Evolutionary conservation across 108 stramenopile genomes (phyloP).

Genomic region (Mayamaea pseudoterrestris): DNA sequence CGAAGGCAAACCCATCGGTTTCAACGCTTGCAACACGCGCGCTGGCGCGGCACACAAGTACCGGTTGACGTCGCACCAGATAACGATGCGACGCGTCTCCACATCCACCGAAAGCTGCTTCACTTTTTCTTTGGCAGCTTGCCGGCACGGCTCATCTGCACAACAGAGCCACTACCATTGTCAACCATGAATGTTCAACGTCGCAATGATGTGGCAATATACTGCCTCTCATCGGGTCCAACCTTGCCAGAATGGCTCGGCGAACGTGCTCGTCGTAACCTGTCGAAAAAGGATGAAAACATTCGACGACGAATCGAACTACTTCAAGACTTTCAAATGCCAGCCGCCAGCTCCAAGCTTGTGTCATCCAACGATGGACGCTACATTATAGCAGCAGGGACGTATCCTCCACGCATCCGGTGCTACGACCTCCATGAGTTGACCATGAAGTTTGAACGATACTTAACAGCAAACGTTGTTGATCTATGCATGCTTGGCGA

Average conservation of each 20-base stretch:
- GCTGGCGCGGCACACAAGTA: no score
- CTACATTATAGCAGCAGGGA: constrained; percentile 86
- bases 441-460: constrained; percentile 97
- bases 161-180: no score
- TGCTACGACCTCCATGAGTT: constrained; percentile 92
- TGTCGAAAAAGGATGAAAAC: constrained; percentile 81
- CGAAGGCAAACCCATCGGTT: no score
- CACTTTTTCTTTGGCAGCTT: no score
- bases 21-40: no score
- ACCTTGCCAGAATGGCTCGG: constrained; percentile 95
- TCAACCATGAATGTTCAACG: constrained; percentile 80
- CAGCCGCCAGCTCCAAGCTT: constrained; percentile 67
- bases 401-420: constrained; percentile 90
- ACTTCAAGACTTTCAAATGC: constrained; percentile 97
- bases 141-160: no score
- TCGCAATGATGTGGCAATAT: constrained; percentile 77
- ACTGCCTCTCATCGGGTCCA: constrained; percentile 81
- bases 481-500: constrained; percentile 78
- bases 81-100: no score
- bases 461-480: constrained; percentile 87
- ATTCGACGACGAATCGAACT: constrained; percentile 91
- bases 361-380: constrained; percentile 80
- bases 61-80: no score
- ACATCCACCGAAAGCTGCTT: no score
- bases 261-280: constrained; percentile 81